Percentiles rank a stretch among this genome's conserved stretches.
phyloP scores from a whole-genome alignment of 345 rosid genomes.

The Stellera chamaejasme region DNA sequence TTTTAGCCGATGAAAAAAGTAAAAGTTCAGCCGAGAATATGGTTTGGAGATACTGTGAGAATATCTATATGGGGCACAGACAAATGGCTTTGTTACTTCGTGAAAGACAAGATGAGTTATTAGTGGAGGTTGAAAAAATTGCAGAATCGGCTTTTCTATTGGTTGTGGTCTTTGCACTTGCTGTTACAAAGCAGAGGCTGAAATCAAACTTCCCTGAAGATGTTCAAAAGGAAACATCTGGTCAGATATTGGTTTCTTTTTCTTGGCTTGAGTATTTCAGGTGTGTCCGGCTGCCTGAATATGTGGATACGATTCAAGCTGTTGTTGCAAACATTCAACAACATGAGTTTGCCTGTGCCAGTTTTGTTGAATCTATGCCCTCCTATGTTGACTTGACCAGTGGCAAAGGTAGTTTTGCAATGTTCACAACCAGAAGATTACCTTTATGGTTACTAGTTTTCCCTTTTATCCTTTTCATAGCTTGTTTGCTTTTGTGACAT shows the following conservation, averaged over 20 bases:
- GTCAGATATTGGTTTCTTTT: slow-evolving; percentile 58
- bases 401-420: slow-evolving; percentile 42
- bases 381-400: slow-evolving; percentile 56
- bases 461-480: slow-evolving; percentile 7
- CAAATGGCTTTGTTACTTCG: slow-evolving; percentile 52
- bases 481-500: slow-evolving; percentile 11
- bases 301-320: slow-evolving; percentile 70
- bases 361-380: slow-evolving; percentile 78
- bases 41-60: slow-evolving; percentile 74
- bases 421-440: background rate
- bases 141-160: slow-evolving; percentile 89
- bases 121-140: slow-evolving; percentile 64
- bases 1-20: slow-evolving; percentile 50
- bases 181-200: slow-evolving; percentile 61
- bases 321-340: slow-evolving; percentile 78
- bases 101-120: slow-evolving; percentile 45
- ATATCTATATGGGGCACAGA: slow-evolving; percentile 64
- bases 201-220: slow-evolving; percentile 42
- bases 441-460: background rate
- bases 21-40: slow-evolving; percentile 49
- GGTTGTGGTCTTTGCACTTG: slow-evolving; percentile 72
- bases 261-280: slow-evolving; percentile 87
- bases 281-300: slow-evolving; percentile 76
- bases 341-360: slow-evolving; percentile 50
- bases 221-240: slow-evolving; percentile 56